phyloP scores from a whole-genome alignment of 2,329 filamentous ascomycete genomes.

The Arachnopeziza araneosa region DNA sequence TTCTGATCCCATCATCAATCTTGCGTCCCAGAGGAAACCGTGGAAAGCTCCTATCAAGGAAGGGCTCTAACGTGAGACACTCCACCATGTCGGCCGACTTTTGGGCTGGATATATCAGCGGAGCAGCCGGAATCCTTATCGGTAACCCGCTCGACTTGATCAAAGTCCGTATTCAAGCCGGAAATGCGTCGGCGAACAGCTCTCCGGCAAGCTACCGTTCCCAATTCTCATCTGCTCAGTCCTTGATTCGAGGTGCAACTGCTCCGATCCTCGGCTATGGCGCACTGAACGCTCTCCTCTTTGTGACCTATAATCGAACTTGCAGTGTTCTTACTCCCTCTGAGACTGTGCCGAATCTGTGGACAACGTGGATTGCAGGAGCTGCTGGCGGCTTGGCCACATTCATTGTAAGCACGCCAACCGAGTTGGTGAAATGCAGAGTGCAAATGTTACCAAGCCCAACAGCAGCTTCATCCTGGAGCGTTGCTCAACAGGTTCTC shows the following conservation, averaged over 20 bases:
- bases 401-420: conserved; percentile 81
- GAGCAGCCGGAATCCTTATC: conserved; percentile 78
- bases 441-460: conserved; percentile 58
- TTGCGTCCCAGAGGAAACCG: conserved; percentile 10
- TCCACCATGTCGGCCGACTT: conserved; percentile 59
- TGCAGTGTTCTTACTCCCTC: conserved; percentile 52
- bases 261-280: conserved; percentile 87
- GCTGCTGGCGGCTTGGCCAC: conserved; percentile 77
- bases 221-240: conserved; percentile 34
- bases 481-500: conserved; percentile 57
- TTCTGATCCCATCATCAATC: conserved; percentile 18
- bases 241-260: conserved; percentile 60
- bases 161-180: conserved; percentile 77
- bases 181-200: conserved; percentile 17
- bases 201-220: conserved; percentile 23
- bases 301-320: conserved; percentile 85
- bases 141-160: conserved; percentile 80
- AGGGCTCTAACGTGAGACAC: background rate
- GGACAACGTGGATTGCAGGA: conserved; percentile 72
- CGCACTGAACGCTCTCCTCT: conserved; percentile 83
- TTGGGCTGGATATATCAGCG: conserved; percentile 87
- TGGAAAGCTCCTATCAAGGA: conserved; percentile 6
- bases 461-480: conserved; percentile 36
- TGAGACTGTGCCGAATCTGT: conserved; percentile 41
- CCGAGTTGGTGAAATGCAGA: conserved; percentile 85